Conservation (phyloP, 306 rosid species). For the Chamaecrista fasciculata region DNA sequence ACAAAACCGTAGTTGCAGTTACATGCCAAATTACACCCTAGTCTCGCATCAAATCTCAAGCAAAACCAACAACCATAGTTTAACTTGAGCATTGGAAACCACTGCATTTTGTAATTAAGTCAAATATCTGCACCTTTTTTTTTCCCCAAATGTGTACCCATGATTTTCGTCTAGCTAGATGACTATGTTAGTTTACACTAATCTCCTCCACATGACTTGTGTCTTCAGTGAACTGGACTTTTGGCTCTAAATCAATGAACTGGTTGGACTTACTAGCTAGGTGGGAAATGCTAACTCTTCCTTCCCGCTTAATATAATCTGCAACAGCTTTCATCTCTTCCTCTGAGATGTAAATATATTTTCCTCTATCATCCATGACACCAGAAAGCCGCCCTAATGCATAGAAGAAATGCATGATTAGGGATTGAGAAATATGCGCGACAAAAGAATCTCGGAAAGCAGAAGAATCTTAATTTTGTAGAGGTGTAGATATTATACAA, state of each 20-base stretch:
- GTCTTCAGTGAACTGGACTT: slow-evolving; percentile 62
- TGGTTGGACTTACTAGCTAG: slow-evolving; percentile 96
- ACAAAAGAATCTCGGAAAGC: neutral
- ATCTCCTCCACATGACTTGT: slow-evolving; percentile 56
- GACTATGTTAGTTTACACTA: slow-evolving; percentile 44
- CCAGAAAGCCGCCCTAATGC: slow-evolving; percentile 85
- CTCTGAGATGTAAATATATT: slow-evolving; percentile 80
- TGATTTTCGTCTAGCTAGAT: slow-evolving; percentile 20
- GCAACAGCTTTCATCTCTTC: slow-evolving; percentile 99
- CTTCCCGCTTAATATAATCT: slow-evolving; percentile 78
- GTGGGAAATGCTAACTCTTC: slow-evolving; percentile 92
- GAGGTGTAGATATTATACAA: neutral
- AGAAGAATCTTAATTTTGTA: neutral
- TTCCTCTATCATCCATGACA: slow-evolving; percentile 97
- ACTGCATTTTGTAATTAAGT: neutral
- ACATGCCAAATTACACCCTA: slow-evolving; percentile 24
- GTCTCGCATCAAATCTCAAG: slow-evolving; percentile 25
- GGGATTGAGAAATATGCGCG: neutral
- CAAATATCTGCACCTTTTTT: neutral
- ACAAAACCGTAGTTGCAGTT: slow-evolving; percentile 15
- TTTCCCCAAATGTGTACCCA: neutral
- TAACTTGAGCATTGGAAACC: neutral
- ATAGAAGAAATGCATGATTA: slow-evolving; percentile 20
- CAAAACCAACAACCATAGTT: neutral
- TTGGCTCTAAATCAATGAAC: slow-evolving; percentile 97